Conservation (phyloP, 2,329 filamentous ascomycete genomes). For the Westerdykella sp. region DNA sequence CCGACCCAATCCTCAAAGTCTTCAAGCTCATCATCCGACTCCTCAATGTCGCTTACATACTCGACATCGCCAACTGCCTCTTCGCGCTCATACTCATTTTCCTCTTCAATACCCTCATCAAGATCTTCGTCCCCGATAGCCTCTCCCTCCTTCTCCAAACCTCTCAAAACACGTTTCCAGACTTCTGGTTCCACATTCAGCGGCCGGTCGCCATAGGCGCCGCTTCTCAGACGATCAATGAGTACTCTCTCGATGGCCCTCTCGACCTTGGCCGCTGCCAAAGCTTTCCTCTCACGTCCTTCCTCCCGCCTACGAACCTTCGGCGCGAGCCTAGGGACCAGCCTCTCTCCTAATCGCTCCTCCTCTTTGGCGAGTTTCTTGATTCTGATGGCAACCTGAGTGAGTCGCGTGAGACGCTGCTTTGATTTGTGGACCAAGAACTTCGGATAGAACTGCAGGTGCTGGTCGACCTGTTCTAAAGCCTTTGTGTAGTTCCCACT, state of each 20-base stretch:
- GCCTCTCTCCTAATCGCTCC: conserved; percentile 76
- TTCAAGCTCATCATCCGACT: conserved; percentile 60
- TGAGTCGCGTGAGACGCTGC: conserved; percentile 84
- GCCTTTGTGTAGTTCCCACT: conserved; percentile 88
- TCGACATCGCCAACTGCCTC: conserved; percentile 73
- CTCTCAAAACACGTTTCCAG: conserved; percentile 94
- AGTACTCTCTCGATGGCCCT: conserved; percentile 91
- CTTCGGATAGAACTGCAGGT: conserved; percentile 80
- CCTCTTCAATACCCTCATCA: conserved; percentile 76
- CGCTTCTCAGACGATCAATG: conserved; percentile 81
- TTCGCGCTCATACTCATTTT: conserved; percentile 60
- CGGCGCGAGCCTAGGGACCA: conserved; percentile 83
- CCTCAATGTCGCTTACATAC: conserved; percentile 87
- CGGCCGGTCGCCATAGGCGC: conserved; percentile 89
- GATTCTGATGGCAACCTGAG: conserved; percentile 77
- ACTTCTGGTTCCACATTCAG: conserved; percentile 91
- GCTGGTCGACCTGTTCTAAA: conserved; percentile 62
- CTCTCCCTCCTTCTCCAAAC: conserved; percentile 81
- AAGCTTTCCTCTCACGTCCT: conserved; percentile 45
- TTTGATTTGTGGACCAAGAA: conserved; percentile 93
- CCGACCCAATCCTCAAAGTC: conserved; percentile 89
- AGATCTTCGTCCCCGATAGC: conserved; percentile 78
- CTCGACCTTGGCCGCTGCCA: conserved; percentile 78
- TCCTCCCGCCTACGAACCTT: conserved; percentile 62
- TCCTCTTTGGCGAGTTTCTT: conserved; percentile 81